Base-by-base conservation (phyloP, 768 basidiomycete genomes). In the Tulasnella sp. region DNA sequence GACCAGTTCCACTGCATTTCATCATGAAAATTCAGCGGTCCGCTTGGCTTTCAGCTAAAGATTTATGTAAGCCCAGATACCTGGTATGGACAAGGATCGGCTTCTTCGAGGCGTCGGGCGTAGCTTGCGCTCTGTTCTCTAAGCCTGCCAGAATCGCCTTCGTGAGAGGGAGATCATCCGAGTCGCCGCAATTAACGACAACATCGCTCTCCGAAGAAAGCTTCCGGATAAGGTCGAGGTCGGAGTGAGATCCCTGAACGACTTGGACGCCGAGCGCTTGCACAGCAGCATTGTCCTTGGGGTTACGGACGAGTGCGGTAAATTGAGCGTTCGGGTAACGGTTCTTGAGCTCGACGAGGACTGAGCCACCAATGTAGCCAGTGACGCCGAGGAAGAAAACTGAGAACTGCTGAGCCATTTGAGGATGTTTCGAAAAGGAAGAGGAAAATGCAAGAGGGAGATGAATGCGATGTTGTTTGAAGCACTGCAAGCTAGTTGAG, bases 281-380 rank as follows among this genome's bases (percentile, higher is more conserved):
- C 22, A 83, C 72, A 14, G 77, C 83, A 18, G 42, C 31, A 64
- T 72, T 72, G 60, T 81, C 76, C 54, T 81, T 81, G 41, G 73
- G 31, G 40, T 73, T 81, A 12, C 83, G 81, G 28, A 83, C 83
- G 5, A 82, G 54, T 8, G 83, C 83, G 24, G 75, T 76, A 54
- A 69, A 83, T 37, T 75, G 34, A 78, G 78, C 81, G 76, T 85
- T 83, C 3, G 84, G 84, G 77, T 85, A 82, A 40, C 80, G 69
- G 76, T 85, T 85, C 60, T 86, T 82, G 1, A 85, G 85, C 11
- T 85, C 85, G 41, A 86, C 83, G 24, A 87, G 84, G 58, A 88
- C 86, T 6, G 87, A 85, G 77, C 83, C 83, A 75, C 81, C 81
- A 31, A 82, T 81, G 75, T 82, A 82, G 14, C 81, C 81, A 16